Base-by-base conservation (phyloP, 2,329 filamentous ascomycete species). In the Macrophomina tecta region DNA sequence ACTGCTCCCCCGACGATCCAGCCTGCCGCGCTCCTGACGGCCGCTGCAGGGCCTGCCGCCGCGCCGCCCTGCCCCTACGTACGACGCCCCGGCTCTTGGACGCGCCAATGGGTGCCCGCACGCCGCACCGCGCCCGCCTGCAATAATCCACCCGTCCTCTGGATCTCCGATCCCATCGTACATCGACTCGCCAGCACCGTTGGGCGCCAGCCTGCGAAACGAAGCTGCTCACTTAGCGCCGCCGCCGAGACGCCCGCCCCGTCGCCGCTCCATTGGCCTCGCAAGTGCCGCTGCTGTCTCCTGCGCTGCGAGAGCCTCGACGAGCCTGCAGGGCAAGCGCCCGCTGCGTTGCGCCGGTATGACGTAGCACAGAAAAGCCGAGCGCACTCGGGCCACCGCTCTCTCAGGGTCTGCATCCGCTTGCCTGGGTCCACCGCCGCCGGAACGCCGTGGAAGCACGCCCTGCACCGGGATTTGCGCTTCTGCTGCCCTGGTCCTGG, bases 391-490 rank as follows among this genome's bases (percentile, higher is more conserved):
- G 51, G 40, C 63, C 42, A 38, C 7, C 51, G 42, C 30, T 42
- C 52, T 23, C 63, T 65, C 52, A 56, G 53, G 63, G 63, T 56
- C 58, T 62, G 58, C 45, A 49, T 36, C 63, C 63, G 52, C 51
- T 56, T 32, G 51, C 42, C 63, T 56, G 63, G 63, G 63, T 58
- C 36, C 63, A 65, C 51, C 52, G 53, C 63, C 51, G 52, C 63
- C 52, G 63, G 63, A 65, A 58, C 53, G 63, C 63, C 51, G 63
- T 65, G 51, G 51, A 65, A 58, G 51, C 49, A 12, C 45, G 63
- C 63, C 42, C 52, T 48, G 63, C 63, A 48, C 63, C 51, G 63
- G 51, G 52, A 58, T 65, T 56, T 49, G 63, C 53, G 52, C 52
- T 62, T 45, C 45, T 51, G 58, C n/a, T 49, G 58, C 58, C 58